phyloP scores from a whole-genome alignment of 73 alveolate species.

The Stentor coeruleus region DNA sequence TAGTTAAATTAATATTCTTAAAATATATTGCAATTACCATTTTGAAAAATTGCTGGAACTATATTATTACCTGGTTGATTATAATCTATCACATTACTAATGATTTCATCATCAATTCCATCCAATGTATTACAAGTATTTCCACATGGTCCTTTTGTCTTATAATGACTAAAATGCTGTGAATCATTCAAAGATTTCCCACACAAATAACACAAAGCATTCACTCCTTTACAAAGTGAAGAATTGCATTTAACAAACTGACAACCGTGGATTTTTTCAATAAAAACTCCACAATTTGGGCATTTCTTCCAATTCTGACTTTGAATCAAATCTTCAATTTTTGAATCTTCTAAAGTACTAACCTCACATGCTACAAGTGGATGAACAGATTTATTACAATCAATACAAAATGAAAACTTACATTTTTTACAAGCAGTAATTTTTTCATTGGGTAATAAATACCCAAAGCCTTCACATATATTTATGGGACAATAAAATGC shows the following conservation, averaged over 20 bases:
- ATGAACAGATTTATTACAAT: background rate
- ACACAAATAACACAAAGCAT: constrained; percentile 22
- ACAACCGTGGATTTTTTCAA: background rate
- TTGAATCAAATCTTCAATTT: background rate
- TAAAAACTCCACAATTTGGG: constrained; percentile 29
- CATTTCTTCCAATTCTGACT: constrained; percentile 9
- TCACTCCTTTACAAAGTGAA: background rate
- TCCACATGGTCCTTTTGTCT: constrained; percentile 28
- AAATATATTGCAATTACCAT: too few species aligned
- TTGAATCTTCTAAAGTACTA: background rate
- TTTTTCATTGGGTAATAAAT: background rate
- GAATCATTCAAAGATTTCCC: background rate
- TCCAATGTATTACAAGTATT: constrained; percentile 3
- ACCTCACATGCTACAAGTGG: background rate
- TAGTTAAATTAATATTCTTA: too few species aligned
- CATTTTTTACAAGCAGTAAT: background rate
- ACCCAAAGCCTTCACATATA: background rate
- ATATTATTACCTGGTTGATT: too few species aligned
- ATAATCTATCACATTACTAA: too few species aligned
- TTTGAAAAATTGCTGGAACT: too few species aligned
- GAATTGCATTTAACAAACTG: constrained; percentile 8
- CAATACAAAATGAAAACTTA: background rate
- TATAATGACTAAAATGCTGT: constrained; percentile 22
- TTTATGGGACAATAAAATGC: background rate
- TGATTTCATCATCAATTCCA: too few species aligned